A percentile compares a stretch with the other conserved stretches of the same genome.
Evolutionary conservation across 306 rosid species (phyloP).

Genomic region (Mucuna pruriens): DNA sequence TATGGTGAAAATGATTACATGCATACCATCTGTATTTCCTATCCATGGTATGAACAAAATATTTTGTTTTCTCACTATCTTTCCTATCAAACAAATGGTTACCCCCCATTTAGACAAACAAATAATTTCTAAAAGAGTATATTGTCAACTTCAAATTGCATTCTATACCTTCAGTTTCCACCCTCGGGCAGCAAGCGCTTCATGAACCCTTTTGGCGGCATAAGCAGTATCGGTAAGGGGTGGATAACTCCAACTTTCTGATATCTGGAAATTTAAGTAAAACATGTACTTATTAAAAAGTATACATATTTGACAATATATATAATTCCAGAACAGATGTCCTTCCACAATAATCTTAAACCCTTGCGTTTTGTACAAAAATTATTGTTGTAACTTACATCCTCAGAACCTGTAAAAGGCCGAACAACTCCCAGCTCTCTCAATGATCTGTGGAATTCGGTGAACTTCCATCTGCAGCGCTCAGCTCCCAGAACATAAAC

Average conservation of each 20-base stretch:
- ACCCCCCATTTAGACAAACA: not conserved
- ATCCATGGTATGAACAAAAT: constrained; percentile 28
- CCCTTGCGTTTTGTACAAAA: not conserved
- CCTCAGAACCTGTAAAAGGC: constrained; percentile 91
- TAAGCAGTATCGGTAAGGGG: constrained; percentile 87
- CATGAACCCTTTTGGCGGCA: constrained; percentile 78
- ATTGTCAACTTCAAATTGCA: constrained; percentile 15
- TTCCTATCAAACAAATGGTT: constrained; percentile 17
- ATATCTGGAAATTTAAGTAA: constrained; percentile 59
- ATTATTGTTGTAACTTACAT: constrained; percentile 59
- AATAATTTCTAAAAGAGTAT: not conserved
- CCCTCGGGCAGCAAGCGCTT: constrained; percentile 81
- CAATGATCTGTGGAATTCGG: constrained; percentile 77
- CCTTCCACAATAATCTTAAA: constrained; percentile 33
- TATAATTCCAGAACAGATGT: constrained; percentile 3
- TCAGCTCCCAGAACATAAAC: constrained; percentile 82
- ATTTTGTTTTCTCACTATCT: constrained; percentile 1
- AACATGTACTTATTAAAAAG: constrained; percentile 13
- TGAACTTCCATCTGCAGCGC: constrained; percentile 86
- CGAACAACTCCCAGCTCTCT: constrained; percentile 78
- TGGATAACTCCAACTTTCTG: constrained; percentile 98
- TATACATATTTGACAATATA: constrained; percentile 1
- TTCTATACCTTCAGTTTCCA: constrained; percentile 81
- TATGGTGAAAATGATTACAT: constrained; percentile 39
- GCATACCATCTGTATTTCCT: constrained; percentile 33